Percentiles rank a stretch among this genome's conserved stretches.
Evolutionary conservation across 1,139 yeast species (phyloP).

Genomic region (Geotrichum fermentans): DNA sequence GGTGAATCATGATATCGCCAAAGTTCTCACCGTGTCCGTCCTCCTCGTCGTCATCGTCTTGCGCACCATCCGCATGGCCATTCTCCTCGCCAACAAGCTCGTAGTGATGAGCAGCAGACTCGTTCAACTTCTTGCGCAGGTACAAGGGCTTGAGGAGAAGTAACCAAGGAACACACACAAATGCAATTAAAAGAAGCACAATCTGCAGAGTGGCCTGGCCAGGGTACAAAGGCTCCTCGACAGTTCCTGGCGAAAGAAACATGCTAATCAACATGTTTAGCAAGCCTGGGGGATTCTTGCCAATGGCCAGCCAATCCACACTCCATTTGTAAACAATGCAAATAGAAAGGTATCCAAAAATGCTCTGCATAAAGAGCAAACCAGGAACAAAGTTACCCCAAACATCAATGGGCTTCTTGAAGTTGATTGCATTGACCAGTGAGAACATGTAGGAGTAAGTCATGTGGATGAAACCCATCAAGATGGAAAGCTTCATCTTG

Average conservation of each 20-base stretch:
- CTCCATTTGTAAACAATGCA: constrained; percentile 92
- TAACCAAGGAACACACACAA: constrained; percentile 92
- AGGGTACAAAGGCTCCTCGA: constrained; percentile 75
- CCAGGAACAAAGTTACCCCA: constrained; percentile 95
- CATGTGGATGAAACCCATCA: constrained; percentile 96
- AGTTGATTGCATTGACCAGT: constrained; percentile 70
- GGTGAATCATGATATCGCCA: constrained; percentile 94
- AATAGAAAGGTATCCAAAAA: constrained; percentile 83
- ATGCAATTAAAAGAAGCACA: constrained; percentile 65
- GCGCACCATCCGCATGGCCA: constrained; percentile 22
- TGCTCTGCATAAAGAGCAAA: constrained; percentile 86
- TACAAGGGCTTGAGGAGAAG: constrained; percentile 78
- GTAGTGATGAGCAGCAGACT: constrained; percentile 18
- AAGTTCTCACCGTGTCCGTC: constrained; percentile 54
- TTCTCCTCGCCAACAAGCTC: constrained; percentile 14
- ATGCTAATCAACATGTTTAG: constrained; percentile 91
- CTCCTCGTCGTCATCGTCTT: constrained; percentile 35
- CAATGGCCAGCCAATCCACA: constrained; percentile 79
- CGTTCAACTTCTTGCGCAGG: constrained; percentile 39
- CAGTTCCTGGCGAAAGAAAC: constrained; percentile 90
- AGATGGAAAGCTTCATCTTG: constrained; percentile 90
- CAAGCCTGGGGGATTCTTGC: constrained; percentile 82
- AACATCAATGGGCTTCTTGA: constrained; percentile 74
- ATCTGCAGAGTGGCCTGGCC: constrained; percentile 83
- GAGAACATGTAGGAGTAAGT: constrained; percentile 83